These are phyloP conservation scores for Acer saccharum DNA, from an alignment of 345 rosid species.

Conservation along the genomic window DNA sequence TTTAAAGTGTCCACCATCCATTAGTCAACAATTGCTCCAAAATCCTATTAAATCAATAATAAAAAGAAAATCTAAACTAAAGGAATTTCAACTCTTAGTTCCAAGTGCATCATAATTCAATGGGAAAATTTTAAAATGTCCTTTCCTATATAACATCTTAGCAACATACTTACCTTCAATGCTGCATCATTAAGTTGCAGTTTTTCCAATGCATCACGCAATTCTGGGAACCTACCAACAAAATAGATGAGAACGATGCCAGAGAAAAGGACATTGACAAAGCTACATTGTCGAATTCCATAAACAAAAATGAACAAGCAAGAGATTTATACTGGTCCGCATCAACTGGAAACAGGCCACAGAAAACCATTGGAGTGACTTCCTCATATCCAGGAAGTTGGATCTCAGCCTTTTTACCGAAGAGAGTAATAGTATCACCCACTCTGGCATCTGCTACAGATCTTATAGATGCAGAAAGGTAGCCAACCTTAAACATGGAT, in stretches of 20 bases:
- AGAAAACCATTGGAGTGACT: constrained; percentile 99
- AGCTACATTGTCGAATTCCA: constrained; percentile 7
- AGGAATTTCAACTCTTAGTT: not conserved
- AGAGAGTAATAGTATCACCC: constrained; percentile 88
- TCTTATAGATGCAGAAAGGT: constrained; percentile 92
- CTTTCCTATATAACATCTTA: not conserved
- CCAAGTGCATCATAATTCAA: not conserved
- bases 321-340: constrained; percentile 84
- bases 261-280: constrained; percentile 11
- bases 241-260: constrained; percentile 21
- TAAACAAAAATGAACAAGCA: constrained; percentile 20
- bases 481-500: constrained; percentile 68
- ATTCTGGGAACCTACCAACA: constrained; percentile 55
- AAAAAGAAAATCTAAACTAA: not conserved
- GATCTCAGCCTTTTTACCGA: constrained; percentile 67
- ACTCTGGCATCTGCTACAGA: constrained; percentile 98
- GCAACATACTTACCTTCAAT: constrained; percentile 58
- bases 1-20: not conserved
- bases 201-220: constrained; percentile 82
- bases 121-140: not conserved
- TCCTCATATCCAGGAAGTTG: constrained; percentile 92
- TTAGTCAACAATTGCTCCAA: not conserved
- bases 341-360: constrained; percentile 98
- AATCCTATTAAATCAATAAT: not conserved
- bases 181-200: constrained; percentile 99